Conservation (phyloP, 306 rosid species). For the Gastrolobium villosum region DNA sequence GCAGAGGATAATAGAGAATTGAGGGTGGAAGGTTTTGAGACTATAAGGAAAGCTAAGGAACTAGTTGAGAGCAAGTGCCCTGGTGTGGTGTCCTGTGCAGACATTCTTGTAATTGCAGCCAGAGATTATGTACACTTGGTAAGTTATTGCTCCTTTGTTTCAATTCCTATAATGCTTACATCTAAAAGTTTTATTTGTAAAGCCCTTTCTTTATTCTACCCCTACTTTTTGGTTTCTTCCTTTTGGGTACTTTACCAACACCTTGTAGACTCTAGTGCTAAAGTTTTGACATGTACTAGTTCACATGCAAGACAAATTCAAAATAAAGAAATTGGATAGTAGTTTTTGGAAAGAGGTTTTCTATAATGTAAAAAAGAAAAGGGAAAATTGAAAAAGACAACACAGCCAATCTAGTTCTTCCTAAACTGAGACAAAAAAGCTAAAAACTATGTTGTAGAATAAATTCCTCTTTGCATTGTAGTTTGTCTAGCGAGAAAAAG, state of each 20-base stretch:
- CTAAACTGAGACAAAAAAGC: slow-evolving; percentile 13
- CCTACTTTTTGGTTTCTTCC: background rate
- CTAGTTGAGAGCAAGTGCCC: slow-evolving; percentile 88
- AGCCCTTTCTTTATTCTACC: background rate
- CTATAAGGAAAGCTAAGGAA: slow-evolving; percentile 76
- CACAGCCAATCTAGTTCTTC: background rate
- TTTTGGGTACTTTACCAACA: background rate
- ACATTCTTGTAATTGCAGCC: slow-evolving; percentile 91
- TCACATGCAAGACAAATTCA: slow-evolving; percentile 35
- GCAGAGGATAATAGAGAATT: slow-evolving; percentile 80
- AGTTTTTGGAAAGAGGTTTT: slow-evolving; percentile 9
- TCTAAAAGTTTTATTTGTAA: background rate
- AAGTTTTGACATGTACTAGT: slow-evolving; percentile 17
- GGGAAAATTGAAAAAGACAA: background rate
- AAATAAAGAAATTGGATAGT: slow-evolving; percentile 6
- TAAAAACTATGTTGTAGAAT: background rate
- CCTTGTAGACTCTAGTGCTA: background rate
- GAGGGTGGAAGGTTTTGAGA: slow-evolving; percentile 78
- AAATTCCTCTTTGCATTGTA: background rate
- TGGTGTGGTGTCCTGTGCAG: slow-evolving; percentile 89
- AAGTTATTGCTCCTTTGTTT: slow-evolving; percentile 31
- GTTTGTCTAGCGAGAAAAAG: slow-evolving; percentile 7
- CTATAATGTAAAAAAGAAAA: slow-evolving; percentile 8
- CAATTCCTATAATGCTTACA: slow-evolving; percentile 5
- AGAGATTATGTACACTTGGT: slow-evolving; percentile 91